These are phyloP conservation scores for Malus hybrid DNA, from an alignment of 331 rosid species.

Conservation along the genomic window DNA sequence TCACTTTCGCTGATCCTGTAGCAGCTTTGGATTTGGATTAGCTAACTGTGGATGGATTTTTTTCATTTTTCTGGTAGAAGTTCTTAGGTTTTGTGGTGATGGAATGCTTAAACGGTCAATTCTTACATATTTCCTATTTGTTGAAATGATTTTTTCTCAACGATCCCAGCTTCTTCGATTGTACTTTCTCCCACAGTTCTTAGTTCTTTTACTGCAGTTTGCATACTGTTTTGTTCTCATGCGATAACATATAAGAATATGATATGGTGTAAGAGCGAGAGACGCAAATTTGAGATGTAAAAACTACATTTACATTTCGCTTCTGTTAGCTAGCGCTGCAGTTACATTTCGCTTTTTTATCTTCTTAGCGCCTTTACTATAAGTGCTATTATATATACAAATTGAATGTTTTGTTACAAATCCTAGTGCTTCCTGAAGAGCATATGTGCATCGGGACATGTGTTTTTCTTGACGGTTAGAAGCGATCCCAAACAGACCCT, in stretches of 20 bases:
- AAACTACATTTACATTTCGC: too few relatives aligned
- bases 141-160: background rate
- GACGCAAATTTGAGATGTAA: background rate
- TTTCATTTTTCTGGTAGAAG: background rate
- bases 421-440: too few relatives aligned
- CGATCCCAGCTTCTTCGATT: background rate
- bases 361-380: too few relatives aligned
- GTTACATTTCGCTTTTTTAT: too few relatives aligned
- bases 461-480: too few relatives aligned
- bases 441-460: too few relatives aligned
- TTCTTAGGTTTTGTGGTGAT: background rate
- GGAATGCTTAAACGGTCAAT: background rate
- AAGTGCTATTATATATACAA: too few relatives aligned
- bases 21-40: background rate
- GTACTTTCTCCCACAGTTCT: background rate
- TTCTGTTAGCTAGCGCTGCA: too few relatives aligned
- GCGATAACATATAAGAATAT: background rate
- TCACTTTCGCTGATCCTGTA: background rate
- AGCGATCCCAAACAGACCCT: too few relatives aligned
- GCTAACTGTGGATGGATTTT: conserved; percentile 1
- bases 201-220: too few relatives aligned
- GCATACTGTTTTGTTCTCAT: background rate
- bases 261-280: background rate
- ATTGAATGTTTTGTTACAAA: too few relatives aligned
- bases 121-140: background rate